Conservation (phyloP, 441 rosid species). For the Daphne laureola region DNA sequence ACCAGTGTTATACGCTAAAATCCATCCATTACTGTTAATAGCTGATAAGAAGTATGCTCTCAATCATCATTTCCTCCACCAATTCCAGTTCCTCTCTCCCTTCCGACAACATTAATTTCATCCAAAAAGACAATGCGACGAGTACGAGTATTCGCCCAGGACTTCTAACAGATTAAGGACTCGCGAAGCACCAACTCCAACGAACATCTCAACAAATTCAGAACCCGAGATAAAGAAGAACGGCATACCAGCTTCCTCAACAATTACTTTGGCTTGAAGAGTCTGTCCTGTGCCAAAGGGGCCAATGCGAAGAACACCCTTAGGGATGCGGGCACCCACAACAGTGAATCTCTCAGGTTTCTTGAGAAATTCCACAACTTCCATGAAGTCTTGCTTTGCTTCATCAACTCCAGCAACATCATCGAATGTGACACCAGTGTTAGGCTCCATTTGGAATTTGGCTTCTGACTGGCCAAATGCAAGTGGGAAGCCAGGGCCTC, state of each 20-base stretch:
- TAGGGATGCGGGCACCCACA: conserved; percentile 83
- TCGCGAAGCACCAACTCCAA: conserved; percentile 96
- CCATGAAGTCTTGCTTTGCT: conserved; percentile 97
- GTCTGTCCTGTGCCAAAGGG: conserved; percentile 97
- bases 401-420: conserved; percentile 99
- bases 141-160: conserved; percentile 89
- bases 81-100: conserved; percentile 88
- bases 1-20: conserved; percentile 92
- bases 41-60: conserved; percentile 91
- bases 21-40: conserved; percentile 95
- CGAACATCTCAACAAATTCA: conserved; percentile 98
- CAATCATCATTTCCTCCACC: conserved; percentile 97
- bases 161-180: conserved; percentile 95
- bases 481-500: conserved; percentile 91
- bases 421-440: conserved; percentile 93
- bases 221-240: conserved; percentile 94
- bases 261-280: conserved; percentile 87
- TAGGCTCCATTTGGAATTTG: too few species aligned
- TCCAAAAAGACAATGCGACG: conserved; percentile 94
- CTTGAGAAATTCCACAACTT: conserved; percentile 92
- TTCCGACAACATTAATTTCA: conserved; percentile 93
- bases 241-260: conserved; percentile 97
- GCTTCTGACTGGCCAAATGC: too few species aligned
- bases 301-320: conserved; percentile 94
- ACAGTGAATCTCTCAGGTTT: conserved; percentile 98